phyloP scores from a whole-genome alignment of 345 rosid genomes.

The Balakata baccata region DNA sequence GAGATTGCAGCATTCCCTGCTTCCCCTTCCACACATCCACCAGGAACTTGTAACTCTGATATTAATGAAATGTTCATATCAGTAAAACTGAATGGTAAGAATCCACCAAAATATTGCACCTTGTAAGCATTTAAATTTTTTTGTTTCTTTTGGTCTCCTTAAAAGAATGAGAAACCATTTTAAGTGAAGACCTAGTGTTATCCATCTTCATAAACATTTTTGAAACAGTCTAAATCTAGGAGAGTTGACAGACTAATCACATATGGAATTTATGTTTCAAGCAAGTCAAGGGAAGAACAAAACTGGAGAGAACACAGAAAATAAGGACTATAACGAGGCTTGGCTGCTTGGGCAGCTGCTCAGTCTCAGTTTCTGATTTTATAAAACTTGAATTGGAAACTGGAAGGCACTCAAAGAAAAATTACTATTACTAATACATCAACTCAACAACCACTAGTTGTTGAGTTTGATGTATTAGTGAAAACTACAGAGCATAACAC shows the following conservation, averaged over 20 bases:
- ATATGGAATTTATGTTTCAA: neutral
- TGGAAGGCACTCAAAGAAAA: too few relatives aligned
- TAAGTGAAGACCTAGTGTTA: neutral
- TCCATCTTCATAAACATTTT: neutral
- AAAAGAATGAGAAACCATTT: neutral
- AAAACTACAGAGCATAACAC: too few relatives aligned
- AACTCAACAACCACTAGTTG: too few relatives aligned
- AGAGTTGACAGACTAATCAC: neutral
- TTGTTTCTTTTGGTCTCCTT: neutral
- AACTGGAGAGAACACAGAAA: neutral
- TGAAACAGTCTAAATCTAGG: neutral
- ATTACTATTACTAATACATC: too few relatives aligned
- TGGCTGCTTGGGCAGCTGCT: too few relatives aligned
- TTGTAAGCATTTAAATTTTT: neutral
- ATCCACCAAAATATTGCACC: neutral
- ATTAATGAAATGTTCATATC: conserved; percentile 15
- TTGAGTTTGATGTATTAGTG: too few relatives aligned
- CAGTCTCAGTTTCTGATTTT: too few relatives aligned
- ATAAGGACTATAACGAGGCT: neutral
- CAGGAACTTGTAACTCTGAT: conserved; percentile 57
- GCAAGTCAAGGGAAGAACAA: neutral
- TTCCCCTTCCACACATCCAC: conserved; percentile 63
- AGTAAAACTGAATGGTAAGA: neutral
- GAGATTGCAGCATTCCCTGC: conserved; percentile 27
- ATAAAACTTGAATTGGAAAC: too few relatives aligned